Percentiles rank a stretch among this genome's conserved stretches.
phyloP scores from a whole-genome alignment of 306 rosid genomes.

The Carpinus viminea region DNA sequence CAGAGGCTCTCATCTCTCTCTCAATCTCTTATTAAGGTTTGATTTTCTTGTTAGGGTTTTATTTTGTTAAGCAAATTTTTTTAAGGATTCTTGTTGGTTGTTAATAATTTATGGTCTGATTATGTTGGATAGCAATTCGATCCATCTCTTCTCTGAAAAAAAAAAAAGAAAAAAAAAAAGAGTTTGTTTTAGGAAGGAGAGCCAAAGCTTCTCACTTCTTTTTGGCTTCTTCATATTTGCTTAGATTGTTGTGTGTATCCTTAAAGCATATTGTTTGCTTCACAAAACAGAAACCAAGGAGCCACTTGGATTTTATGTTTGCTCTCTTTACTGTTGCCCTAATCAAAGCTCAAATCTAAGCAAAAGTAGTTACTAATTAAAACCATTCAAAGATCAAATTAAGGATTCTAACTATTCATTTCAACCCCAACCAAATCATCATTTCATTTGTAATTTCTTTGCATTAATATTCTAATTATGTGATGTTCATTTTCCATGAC shows the following conservation, averaged over 20 bases:
- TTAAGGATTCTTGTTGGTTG: too few species aligned
- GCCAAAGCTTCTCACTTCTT: slow-evolving; percentile 18
- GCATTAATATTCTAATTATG: too few species aligned
- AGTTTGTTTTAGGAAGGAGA: slow-evolving; percentile 16
- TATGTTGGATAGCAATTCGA: not conserved
- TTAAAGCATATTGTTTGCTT: slow-evolving; percentile 32
- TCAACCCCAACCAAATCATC: too few species aligned
- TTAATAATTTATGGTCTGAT: too few species aligned
- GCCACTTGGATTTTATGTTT: slow-evolving; percentile 43
- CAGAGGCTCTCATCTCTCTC: too few species aligned
- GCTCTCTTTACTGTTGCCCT: slow-evolving; percentile 8
- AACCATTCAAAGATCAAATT: not conserved
- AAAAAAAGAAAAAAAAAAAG: too few species aligned
- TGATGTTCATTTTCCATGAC: not conserved
- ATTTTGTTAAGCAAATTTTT: too few species aligned
- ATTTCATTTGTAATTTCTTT: too few species aligned
- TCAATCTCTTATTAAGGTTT: too few species aligned
- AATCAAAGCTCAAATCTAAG: slow-evolving; percentile 2
- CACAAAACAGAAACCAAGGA: slow-evolving; percentile 36
- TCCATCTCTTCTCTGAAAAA: not conserved
- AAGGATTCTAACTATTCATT: too few species aligned
- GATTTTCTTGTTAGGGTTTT: too few species aligned
- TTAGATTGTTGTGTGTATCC: slow-evolving; percentile 1
- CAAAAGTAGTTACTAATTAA: not conserved
- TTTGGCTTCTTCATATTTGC: slow-evolving; percentile 9